These are phyloP conservation scores for Paecilomyces sp. DNA, from an alignment of 2,329 filamentous ascomycete species.

Conservation along the genomic window DNA sequence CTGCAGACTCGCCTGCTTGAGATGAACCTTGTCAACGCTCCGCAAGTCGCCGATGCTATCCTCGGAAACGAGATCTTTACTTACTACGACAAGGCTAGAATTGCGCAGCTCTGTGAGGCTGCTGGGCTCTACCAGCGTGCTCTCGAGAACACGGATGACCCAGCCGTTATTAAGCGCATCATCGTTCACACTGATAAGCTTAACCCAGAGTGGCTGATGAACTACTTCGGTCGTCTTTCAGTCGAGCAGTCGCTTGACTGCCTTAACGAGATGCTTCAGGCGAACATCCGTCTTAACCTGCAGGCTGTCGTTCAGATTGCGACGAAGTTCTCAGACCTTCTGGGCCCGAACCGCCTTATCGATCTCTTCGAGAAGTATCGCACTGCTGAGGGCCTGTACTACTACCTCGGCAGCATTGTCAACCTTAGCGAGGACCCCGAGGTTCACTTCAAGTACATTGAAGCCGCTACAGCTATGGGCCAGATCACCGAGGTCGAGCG, in stretches of 20 bases:
- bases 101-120: constrained; percentile 87
- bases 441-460: constrained; percentile 98
- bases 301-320: constrained; percentile 91
- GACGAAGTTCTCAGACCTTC: constrained; percentile 94
- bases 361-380: constrained; percentile 97
- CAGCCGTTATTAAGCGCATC: constrained; percentile 83
- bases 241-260: constrained; percentile 93
- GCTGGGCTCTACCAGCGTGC: constrained; percentile 81
- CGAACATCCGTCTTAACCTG: constrained; percentile 94
- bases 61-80: constrained; percentile 98
- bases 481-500: constrained; percentile 96
- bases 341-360: constrained; percentile 80
- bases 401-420: constrained; percentile 96
- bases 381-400: constrained; percentile 93
- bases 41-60: constrained; percentile 96
- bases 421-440: constrained; percentile 93
- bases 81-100: constrained; percentile 84
- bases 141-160: constrained; percentile 90
- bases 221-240: constrained; percentile 88
- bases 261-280: constrained; percentile 91
- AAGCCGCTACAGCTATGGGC: constrained; percentile 87
- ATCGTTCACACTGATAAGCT: constrained; percentile 77
- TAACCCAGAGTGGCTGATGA: constrained; percentile 82
- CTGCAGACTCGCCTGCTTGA: constrained; percentile 91
- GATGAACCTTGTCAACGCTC: constrained; percentile 96